Percentiles rank a stretch among this genome's conserved stretches.
phyloP scores from a whole-genome alignment of 164 flowering plant genomes.

The Piper longum region DNA sequence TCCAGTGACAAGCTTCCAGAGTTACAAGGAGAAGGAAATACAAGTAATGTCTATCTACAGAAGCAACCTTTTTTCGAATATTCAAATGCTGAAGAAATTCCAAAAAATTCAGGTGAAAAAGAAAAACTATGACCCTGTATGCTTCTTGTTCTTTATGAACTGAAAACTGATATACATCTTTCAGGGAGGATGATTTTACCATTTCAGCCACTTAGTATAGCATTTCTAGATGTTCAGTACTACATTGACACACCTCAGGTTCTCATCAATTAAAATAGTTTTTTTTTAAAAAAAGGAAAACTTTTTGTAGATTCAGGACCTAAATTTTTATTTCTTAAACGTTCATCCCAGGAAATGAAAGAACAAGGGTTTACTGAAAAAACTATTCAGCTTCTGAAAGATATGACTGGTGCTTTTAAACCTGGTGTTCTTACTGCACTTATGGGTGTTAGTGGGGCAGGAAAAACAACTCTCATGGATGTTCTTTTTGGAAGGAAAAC shows the following conservation, averaged over 20 bases:
- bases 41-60: slow-evolving; percentile 5
- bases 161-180: not conserved
- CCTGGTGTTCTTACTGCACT: slow-evolving; percentile 80
- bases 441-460: slow-evolving; percentile 89
- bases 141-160: not conserved
- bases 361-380: slow-evolving; percentile 41
- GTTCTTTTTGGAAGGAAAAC: slow-evolving; percentile 81
- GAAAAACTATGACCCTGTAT: not conserved
- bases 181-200: slow-evolving; percentile 49
- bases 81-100: slow-evolving; percentile 4
- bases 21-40: slow-evolving; percentile 17
- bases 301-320: too few relatives aligned
- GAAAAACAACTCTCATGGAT: slow-evolving; percentile 77
- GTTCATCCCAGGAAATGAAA: slow-evolving; percentile 45
- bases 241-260: slow-evolving; percentile 52
- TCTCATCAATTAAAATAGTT: slow-evolving; percentile 7
- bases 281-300: not conserved
- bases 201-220: slow-evolving; percentile 41
- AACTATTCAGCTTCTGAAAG: slow-evolving; percentile 50
- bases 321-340: not conserved
- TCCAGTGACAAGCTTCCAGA: slow-evolving; percentile 40
- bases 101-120: slow-evolving; percentile 21
- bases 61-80: slow-evolving; percentile 3
- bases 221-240: slow-evolving; percentile 52
- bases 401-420: slow-evolving; percentile 52